phyloP scores from a whole-genome alignment of 2,329 filamentous ascomycete species.

The Ophiostoma tasmaniense region DNA sequence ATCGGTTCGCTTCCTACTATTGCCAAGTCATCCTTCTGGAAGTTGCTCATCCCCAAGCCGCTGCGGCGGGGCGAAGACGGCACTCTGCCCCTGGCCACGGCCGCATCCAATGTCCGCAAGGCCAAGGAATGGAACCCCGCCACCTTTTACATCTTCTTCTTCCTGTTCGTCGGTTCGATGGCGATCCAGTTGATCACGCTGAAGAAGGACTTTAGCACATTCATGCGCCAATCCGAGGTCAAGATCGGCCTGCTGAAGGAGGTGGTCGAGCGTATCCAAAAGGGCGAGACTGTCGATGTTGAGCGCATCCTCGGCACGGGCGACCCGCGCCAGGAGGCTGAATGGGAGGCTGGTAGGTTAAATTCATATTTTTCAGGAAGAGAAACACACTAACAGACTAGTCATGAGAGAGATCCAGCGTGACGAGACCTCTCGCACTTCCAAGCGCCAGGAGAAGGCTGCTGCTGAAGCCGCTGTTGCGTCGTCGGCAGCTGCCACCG shows the following conservation, averaged over 20 bases:
- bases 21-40: conserved; percentile 52
- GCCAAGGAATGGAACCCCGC: conserved; percentile 69
- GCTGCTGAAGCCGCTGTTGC: conserved; percentile 24
- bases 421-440: conserved; percentile 45
- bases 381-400: conserved; percentile 25
- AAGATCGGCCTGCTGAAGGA: conserved; percentile 70
- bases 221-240: conserved; percentile 66
- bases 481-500: neutral
- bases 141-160: conserved; percentile 74
- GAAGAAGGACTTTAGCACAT: conserved; percentile 64
- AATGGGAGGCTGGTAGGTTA: conserved; percentile 71
- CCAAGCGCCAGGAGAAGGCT: conserved; percentile 35
- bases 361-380: neutral
- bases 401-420: conserved; percentile 59
- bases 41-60: conserved; percentile 59
- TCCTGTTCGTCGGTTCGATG: conserved; percentile 85
- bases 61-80: conserved; percentile 38
- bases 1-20: conserved; percentile 24
- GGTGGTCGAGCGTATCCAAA: conserved; percentile 60
- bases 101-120: conserved; percentile 33
- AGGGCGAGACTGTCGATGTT: conserved; percentile 74
- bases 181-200: conserved; percentile 85
- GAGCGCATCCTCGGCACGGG: conserved; percentile 74
- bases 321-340: conserved; percentile 62
- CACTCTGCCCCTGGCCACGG: conserved; percentile 26